phyloP scores from a whole-genome alignment of 768 basidiomycete species.

The Tricholoma saponaceum region DNA sequence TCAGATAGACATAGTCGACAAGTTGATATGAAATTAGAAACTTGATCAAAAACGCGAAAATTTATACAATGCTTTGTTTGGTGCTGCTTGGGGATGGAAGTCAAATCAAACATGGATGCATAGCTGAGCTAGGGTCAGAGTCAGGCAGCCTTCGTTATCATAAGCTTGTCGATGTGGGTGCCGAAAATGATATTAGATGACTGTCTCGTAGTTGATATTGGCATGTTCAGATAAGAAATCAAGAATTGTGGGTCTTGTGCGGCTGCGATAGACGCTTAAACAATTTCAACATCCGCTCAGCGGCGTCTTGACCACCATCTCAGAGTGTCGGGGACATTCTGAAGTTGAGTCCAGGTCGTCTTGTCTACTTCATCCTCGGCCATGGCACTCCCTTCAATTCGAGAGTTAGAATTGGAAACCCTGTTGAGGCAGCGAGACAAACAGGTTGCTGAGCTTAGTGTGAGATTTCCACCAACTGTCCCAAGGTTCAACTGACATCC shows the following conservation, averaged over 20 bases:
- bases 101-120: conserved; percentile 6
- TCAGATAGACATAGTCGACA: neutral
- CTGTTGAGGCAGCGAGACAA: conserved; percentile 72
- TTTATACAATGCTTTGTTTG: conserved; percentile 16
- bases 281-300: conserved; percentile 14
- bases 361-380: conserved; percentile 8
- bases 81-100: conserved; percentile 9
- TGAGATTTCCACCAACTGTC: conserved; percentile 32
- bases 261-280: neutral
- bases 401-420: conserved; percentile 80
- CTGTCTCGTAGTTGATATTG: neutral
- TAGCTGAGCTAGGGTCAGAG: neutral
- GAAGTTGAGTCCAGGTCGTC: conserved; percentile 4
- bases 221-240: neutral
- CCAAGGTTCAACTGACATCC: conserved; percentile 9
- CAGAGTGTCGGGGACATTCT: conserved; percentile 4
- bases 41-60: neutral
- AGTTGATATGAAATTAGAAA: neutral
- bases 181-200: too few species aligned
- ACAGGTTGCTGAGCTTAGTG: conserved; percentile 68
- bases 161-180: neutral
- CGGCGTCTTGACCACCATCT: conserved; percentile 10
- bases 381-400: conserved; percentile 70
- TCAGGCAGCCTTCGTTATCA: neutral
- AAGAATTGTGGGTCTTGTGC: neutral